Conservation (phyloP, 2,329 filamentous ascomycete genomes). For the Sporothrix brunneoviolacea region DNA sequence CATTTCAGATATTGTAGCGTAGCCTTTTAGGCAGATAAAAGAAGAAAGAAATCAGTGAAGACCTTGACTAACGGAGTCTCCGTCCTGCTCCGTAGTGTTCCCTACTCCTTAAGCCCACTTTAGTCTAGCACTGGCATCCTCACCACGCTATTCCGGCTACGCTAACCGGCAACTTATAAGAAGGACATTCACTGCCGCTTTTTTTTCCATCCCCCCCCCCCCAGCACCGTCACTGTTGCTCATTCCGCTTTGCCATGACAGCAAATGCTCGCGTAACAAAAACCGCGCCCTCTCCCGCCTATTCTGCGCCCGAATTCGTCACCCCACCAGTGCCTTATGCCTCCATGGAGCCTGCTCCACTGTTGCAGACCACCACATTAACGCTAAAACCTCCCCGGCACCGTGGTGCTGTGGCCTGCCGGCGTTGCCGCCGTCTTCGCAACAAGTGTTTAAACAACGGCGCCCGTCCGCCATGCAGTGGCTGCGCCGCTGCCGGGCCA, state of each 20-base stretch:
- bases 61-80: no score
- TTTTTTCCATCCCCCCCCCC: neutral
- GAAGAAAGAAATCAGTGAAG: neutral
- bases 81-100: no score
- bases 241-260: neutral
- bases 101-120: neutral
- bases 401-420: slow-evolving; percentile 12
- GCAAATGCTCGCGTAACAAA: no score
- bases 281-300: no score
- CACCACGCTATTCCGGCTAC: neutral
- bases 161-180: neutral
- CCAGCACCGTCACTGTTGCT: neutral
- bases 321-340: no score
- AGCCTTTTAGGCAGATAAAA: neutral
- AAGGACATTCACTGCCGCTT: neutral
- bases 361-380: neutral
- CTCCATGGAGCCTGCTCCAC: no score
- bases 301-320: no score
- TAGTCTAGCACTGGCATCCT: neutral
- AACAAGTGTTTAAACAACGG: slow-evolving; percentile 17
- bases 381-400: slow-evolving; percentile 1
- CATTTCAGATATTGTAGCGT: neutral
- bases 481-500: slow-evolving; percentile 43
- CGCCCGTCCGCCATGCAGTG: slow-evolving; percentile 32
- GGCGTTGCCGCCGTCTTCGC: slow-evolving; percentile 17